Evolutionary conservation across 495 filamentous ascomycete species (phyloP), one percentile per base, ranked within the genome.

Genomic region (Neohortaea acidophila): DNA sequence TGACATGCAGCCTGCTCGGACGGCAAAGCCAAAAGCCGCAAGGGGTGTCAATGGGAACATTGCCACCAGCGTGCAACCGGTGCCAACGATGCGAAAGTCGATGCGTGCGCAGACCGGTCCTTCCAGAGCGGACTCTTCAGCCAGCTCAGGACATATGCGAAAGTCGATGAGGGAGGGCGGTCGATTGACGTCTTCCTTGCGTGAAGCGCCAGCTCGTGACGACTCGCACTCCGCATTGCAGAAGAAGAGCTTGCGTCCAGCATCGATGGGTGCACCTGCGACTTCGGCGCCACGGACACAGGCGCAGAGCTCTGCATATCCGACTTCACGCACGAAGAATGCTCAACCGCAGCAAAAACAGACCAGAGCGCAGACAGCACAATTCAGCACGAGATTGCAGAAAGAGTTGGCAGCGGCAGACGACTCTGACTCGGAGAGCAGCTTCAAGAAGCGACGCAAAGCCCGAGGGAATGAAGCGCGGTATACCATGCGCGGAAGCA

Each of bases 381-480:
- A 37, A 15, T 20, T 29, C 32, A 43, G 38, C 20, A 6, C 27
- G 15, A 33, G 38, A 27, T 25, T 41, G 10, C 43, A 44, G 30
- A 29, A 34, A 23, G 17, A 45, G 21, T 15, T 38, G 2, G 23
- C 45, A 33, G 68, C 68, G 48, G 22, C 45, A 33, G 68, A 69
- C 48, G 73, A 67, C 34, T 76, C 70, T 38, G 72, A 61, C 36
- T 63, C 59, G 6, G 58, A 50, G 10, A 77, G 72, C 51, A 74
- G 70, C 49, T 79, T 78, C 61, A 68, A 63, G 43, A 66, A 67
- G 41, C 49, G n/a, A n/a, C n/a, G n/a, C n/a, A n/a, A n/a, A n/a
- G n/a, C n/a, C n/a, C n/a, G n/a, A n/a, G n/a, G n/a, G n/a, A n/a
- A n/a, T n/a, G n/a, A n/a, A n/a, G n/a, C n/a, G n/a, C n/a, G 57